These are phyloP conservation scores for Diaporthe sp. DNA, from an alignment of 2,329 filamentous ascomycete genomes.

Conservation along the genomic window DNA sequence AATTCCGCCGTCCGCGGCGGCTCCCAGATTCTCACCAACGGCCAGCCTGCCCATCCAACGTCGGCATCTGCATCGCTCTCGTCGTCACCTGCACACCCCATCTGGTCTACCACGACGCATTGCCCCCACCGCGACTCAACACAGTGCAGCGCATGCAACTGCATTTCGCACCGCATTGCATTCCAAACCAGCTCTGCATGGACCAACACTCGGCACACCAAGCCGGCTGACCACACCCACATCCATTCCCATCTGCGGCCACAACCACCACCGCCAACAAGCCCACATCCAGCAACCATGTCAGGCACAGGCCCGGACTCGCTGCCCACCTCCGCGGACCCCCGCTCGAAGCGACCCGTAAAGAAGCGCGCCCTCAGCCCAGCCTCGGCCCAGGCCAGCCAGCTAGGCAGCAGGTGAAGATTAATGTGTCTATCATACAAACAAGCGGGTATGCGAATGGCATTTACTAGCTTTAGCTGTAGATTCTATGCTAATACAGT, in stretches of 20 bases:
- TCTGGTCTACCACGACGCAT: not conserved
- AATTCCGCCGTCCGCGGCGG: not conserved
- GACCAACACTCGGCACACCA: too few species aligned
- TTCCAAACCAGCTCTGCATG: not conserved
- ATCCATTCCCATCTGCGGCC: not conserved
- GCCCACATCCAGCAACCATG: too few species aligned
- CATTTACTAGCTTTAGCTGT: too few species aligned
- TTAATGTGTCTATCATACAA: too few species aligned
- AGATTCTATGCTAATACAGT: too few species aligned
- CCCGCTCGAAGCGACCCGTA: slow-evolving; percentile 80
- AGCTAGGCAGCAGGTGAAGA: too few species aligned
- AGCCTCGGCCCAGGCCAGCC: slow-evolving; percentile 76
- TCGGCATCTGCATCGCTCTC: not conserved
- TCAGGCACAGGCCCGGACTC: slow-evolving; percentile 88
- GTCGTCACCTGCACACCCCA: too few species aligned
- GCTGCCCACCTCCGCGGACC: slow-evolving; percentile 87
- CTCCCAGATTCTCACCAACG: not conserved
- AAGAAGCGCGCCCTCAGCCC: slow-evolving; percentile 89
- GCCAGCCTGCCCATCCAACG: not conserved
- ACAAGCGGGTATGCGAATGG: too few species aligned
- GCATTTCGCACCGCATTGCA: not conserved
- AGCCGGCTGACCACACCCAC: not conserved
- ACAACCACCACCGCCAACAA: not conserved
- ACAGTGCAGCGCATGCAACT: not conserved
- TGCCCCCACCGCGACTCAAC: too few species aligned